Evolutionary conservation across 169 alveolate genomes (phyloP).

Genomic region (Miamiensis avidus): DNA sequence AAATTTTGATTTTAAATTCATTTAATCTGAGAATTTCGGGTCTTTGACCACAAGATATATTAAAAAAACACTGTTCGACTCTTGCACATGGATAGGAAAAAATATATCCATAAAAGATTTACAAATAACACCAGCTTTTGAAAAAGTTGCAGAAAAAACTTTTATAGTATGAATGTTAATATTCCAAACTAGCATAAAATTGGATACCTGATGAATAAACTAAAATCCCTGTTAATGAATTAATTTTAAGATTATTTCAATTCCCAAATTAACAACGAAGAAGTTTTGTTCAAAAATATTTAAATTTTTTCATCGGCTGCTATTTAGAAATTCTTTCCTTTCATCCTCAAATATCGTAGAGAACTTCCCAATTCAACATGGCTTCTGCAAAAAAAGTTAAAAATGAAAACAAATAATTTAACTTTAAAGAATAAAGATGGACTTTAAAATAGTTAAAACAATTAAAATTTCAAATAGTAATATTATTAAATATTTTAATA

Average conservation of each 20-base stretch:
- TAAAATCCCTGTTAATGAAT: not conserved
- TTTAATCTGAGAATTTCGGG: too few relatives aligned
- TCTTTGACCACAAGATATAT: not conserved
- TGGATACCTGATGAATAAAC: not conserved
- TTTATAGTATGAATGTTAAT: not conserved
- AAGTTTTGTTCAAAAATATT: not conserved
- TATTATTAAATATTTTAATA: too few relatives aligned
- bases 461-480: too few relatives aligned
- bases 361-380: too few relatives aligned
- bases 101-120: not conserved
- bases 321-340: not conserved
- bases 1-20: slow-evolving; percentile 4
- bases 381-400: too few relatives aligned
- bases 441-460: too few relatives aligned
- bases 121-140: not conserved
- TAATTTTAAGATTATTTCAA: not conserved
- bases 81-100: slow-evolving; percentile 17
- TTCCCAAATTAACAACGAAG: not conserved
- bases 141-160: not conserved
- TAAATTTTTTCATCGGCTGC: not conserved
- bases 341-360: too few relatives aligned
- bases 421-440: too few relatives aligned
- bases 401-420: too few relatives aligned
- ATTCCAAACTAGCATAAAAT: not conserved
- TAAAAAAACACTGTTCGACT: not conserved